Conservation (phyloP, 495 filamentous ascomycete species). For the Neurospora sp. region DNA sequence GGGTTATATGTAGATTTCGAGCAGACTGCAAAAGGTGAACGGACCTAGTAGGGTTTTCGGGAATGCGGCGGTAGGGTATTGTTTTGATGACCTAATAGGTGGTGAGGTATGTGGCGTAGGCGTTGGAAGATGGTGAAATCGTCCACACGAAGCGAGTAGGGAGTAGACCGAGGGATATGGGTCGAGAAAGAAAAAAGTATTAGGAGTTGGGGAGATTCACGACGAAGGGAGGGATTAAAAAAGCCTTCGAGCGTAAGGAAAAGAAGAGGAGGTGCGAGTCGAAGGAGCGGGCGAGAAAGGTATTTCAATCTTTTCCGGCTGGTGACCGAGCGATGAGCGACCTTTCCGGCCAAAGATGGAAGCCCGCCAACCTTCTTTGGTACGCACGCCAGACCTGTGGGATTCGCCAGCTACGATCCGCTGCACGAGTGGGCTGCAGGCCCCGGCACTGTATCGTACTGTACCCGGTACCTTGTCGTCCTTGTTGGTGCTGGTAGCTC, state of each 20-base stretch:
- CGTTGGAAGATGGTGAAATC: conserved; percentile 13
- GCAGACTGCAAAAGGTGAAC: conserved; percentile 2
- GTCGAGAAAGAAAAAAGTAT: conserved; percentile 11
- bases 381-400: neutral
- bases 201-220: conserved; percentile 26
- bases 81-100: conserved; percentile 26
- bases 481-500: conserved; percentile 5
- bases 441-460: conserved; percentile 10
- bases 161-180: conserved; percentile 8
- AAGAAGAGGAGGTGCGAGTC: conserved; percentile 16
- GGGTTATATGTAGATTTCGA: conserved; percentile 1
- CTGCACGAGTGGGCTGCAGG: neutral
- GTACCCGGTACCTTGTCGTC: conserved; percentile 11
- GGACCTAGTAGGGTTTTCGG: conserved; percentile 4
- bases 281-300: conserved; percentile 12
- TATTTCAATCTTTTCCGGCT: conserved; percentile 23
- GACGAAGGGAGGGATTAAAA: conserved; percentile 29
- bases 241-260: conserved; percentile 27
- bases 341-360: conserved; percentile 17
- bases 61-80: conserved; percentile 13
- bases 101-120: conserved; percentile 9
- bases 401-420: conserved; percentile 7
- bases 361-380: conserved; percentile 17
- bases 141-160: conserved; percentile 7
- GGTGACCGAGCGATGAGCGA: conserved; percentile 16